These are phyloP conservation scores for Neurospora sp. DNA, from an alignment of 495 filamentous ascomycete genomes.

Conservation along the genomic window DNA sequence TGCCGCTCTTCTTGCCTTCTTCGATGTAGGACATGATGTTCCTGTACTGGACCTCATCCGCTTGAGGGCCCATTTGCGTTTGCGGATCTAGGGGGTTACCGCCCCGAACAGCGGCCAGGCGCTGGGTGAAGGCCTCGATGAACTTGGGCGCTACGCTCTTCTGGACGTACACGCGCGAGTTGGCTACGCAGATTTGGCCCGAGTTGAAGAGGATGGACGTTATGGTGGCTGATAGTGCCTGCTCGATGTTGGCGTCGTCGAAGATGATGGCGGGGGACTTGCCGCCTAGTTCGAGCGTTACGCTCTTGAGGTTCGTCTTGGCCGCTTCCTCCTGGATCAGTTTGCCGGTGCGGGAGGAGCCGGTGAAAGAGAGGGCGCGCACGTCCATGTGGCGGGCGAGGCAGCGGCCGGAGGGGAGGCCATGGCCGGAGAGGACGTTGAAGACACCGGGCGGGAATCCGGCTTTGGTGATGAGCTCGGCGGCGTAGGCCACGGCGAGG, in stretches of 20 bases:
- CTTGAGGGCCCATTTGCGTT: constrained; percentile 58
- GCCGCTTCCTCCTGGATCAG: constrained; percentile 35
- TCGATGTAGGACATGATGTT: constrained; percentile 25
- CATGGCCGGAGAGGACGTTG: constrained; percentile 47
- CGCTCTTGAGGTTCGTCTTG: constrained; percentile 53
- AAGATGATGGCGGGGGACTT: constrained; percentile 67
- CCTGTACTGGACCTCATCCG: constrained; percentile 28
- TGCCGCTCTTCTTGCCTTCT: constrained; percentile 24
- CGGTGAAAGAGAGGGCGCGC: constrained; percentile 48
- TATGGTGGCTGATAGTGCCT: constrained; percentile 61
- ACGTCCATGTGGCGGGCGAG: constrained; percentile 44
- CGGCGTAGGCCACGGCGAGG: constrained; percentile 52
- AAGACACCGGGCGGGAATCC: constrained; percentile 51
- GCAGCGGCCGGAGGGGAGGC: constrained; percentile 38
- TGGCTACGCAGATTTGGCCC: constrained; percentile 71
- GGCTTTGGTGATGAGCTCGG: constrained; percentile 40
- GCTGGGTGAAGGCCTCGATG: constrained; percentile 43
- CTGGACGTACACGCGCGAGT: constrained; percentile 66
- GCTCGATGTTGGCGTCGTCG: constrained; percentile 59
- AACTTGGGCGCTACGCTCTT: constrained; percentile 47
- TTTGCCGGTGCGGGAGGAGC: constrained; percentile 37
- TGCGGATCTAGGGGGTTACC: constrained; percentile 51
- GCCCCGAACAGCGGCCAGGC: constrained; percentile 48
- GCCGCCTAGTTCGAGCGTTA: constrained; percentile 75
- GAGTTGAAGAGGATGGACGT: constrained; percentile 63